These are phyloP conservation scores for Berberis vulgaris DNA, from an alignment of 164 flowering plant species.

Conservation along the genomic window DNA sequence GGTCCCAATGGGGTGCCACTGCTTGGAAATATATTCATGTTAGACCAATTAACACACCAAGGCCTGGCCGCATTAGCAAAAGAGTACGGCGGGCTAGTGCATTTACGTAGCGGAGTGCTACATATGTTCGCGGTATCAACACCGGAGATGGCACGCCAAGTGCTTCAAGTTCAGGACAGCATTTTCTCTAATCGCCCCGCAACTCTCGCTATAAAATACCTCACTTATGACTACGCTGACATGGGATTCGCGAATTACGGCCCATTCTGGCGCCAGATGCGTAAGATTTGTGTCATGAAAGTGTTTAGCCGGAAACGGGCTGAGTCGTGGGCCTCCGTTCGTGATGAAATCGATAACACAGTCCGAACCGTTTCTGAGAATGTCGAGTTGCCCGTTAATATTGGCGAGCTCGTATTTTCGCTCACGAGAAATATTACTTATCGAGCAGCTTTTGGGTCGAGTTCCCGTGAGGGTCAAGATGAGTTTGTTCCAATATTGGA, in stretches of 20 bases:
- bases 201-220: constrained; percentile 50
- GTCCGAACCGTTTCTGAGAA: constrained; percentile 21
- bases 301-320: constrained; percentile 70
- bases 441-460: constrained; percentile 71
- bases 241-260: constrained; percentile 89
- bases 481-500: constrained; percentile 59
- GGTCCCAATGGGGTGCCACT: constrained; percentile 68
- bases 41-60: constrained; percentile 76
- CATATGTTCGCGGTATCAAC: constrained; percentile 51
- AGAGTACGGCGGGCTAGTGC: constrained; percentile 54
- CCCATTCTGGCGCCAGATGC: constrained; percentile 88
- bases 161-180: constrained; percentile 61
- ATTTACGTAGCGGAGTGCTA: constrained; percentile 46
- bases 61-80: constrained; percentile 59
- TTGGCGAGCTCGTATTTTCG: constrained; percentile 59
- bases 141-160: constrained; percentile 65
- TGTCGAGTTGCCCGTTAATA: constrained; percentile 30
- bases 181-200: constrained; percentile 73
- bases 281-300: constrained; percentile 72
- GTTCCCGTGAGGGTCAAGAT: constrained; percentile 43
- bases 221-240: constrained; percentile 73
- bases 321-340: constrained; percentile 72
- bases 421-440: constrained; percentile 53
- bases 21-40: constrained; percentile 65
- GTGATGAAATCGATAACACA: constrained; percentile 53